Conservation (phyloP, 805 yeast genomes). For the Lipomyces sp. region DNA sequence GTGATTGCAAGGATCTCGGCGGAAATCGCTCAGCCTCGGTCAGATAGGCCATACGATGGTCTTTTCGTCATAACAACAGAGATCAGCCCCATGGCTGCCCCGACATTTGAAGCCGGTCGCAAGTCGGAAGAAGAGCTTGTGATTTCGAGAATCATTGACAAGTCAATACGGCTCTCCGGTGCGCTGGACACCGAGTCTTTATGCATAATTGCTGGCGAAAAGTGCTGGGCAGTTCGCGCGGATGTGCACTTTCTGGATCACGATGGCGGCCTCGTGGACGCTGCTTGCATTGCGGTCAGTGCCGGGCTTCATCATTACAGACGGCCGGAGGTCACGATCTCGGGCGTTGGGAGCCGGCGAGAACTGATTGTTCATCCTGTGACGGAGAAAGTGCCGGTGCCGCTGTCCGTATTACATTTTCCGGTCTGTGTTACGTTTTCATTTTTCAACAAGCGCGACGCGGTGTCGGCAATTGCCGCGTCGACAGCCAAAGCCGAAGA, state of each 20-base stretch:
- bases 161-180: constrained; percentile 83
- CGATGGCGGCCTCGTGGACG: constrained; percentile 92
- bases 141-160: constrained; percentile 79
- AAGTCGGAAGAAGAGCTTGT: constrained; percentile 78
- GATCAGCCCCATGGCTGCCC: constrained; percentile 84
- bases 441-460: constrained; percentile 47
- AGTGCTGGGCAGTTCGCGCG: constrained; percentile 88
- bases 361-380: constrained; percentile 56
- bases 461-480: constrained; percentile 1
- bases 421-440: constrained; percentile 89
- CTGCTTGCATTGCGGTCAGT: constrained; percentile 86
- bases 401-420: constrained; percentile 77
- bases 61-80: constrained; percentile 79
- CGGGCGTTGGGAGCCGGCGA: constrained; percentile 34
- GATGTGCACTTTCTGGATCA: constrained; percentile 84
- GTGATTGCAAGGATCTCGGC: constrained; percentile 72
- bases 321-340: constrained; percentile 76
- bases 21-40: constrained; percentile 72
- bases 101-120: constrained; percentile 68
- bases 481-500: constrained; percentile 1
- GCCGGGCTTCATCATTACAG: constrained; percentile 78
- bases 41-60: constrained; percentile 93
- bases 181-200: constrained; percentile 88
- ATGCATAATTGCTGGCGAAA: constrained; percentile 85
- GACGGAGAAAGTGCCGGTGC: constrained; percentile 82